These are phyloP conservation scores for Cystobasidium slooffiae DNA, from an alignment of 1,284 basidiomycete species.

Conservation along the genomic window DNA sequence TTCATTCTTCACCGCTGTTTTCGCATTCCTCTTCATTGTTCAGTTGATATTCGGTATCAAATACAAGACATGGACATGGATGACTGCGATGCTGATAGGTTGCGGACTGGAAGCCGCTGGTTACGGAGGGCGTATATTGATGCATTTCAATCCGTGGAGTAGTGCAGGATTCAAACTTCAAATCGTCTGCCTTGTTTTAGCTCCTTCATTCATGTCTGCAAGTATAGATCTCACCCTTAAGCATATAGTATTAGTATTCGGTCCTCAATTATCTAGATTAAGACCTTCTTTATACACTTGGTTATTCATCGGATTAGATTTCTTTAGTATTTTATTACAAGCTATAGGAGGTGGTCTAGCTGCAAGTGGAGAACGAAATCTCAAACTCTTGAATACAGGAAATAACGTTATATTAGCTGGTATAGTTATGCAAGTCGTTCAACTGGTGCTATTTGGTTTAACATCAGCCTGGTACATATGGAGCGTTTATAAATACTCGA, in stretches of 20 bases:
- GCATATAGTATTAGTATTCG: conserved; percentile 37
- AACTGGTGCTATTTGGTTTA: conserved; percentile 31
- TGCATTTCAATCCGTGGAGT: conserved; percentile 31
- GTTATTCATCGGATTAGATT: conserved; percentile 40
- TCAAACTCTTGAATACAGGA: conserved; percentile 13
- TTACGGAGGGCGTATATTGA: conserved; percentile 32
- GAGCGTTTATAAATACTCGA: conserved; percentile 8
- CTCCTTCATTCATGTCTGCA: conserved; percentile 32
- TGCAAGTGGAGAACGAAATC: conserved; percentile 20
- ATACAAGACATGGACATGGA: conserved; percentile 41
- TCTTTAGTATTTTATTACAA: conserved; percentile 37
- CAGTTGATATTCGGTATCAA: conserved; percentile 26
- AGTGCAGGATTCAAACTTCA: conserved; percentile 24
- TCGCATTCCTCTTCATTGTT: conserved; percentile 3
- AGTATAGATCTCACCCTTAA: conserved; percentile 32
- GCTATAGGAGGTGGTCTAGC: conserved; percentile 37
- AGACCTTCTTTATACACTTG: conserved; percentile 30
- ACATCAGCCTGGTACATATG: conserved; percentile 14
- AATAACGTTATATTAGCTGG: conserved; percentile 33
- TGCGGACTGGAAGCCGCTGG: conserved; percentile 21
- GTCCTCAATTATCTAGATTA: conserved; percentile 22
- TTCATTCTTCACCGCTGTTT: conserved; percentile 27
- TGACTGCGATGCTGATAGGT: conserved; percentile 27
- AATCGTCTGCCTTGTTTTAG: conserved; percentile 36
- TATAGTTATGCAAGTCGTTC: conserved; percentile 37